Evolutionary conservation across 345 rosid genomes (phyloP).

Genomic region (Pseudoturritis turrita): DNA sequence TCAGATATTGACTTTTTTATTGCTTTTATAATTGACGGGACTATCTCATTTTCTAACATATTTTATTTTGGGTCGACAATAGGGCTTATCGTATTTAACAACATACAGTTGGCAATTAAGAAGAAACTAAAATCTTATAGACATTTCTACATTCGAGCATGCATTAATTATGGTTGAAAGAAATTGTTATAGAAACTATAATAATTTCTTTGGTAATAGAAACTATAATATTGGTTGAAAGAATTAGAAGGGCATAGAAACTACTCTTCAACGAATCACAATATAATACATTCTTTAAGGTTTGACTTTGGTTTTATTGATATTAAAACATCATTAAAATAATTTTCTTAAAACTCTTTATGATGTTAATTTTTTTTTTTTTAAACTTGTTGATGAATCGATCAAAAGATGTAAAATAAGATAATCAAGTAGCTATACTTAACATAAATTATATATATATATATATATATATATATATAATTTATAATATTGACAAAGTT

Average conservation of each 20-base stretch:
- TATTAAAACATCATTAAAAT: not conserved
- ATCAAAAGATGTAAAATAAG: too few species aligned
- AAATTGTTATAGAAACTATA: not conserved
- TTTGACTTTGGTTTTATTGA: slow-evolving; percentile 29
- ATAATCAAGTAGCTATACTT: too few species aligned
- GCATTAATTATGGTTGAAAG: too few species aligned
- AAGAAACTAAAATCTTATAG: slow-evolving; percentile 2
- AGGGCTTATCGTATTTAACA: not conserved
- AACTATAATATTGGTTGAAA: not conserved
- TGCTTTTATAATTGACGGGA: not conserved
- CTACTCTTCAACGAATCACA: slow-evolving; percentile 20
- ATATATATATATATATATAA: too few species aligned
- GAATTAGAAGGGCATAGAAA: not conserved
- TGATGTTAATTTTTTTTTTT: too few species aligned
- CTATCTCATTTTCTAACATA: not conserved
- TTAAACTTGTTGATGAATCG: too few species aligned
- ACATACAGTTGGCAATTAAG: slow-evolving; percentile 14
- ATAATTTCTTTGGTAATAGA: not conserved
- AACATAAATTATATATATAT: too few species aligned
- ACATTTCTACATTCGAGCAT: slow-evolving; percentile 13
- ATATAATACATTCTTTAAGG: slow-evolving; percentile 20
- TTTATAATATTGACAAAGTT: too few species aligned
- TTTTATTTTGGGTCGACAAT: not conserved
- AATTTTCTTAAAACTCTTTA: not conserved
- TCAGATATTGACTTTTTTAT: slow-evolving; percentile 22